A percentile compares a stretch with the other conserved stretches of the same genome.
Evolutionary conservation across 345 rosid species (phyloP).

Genomic region (Populus euphratica): DNA sequence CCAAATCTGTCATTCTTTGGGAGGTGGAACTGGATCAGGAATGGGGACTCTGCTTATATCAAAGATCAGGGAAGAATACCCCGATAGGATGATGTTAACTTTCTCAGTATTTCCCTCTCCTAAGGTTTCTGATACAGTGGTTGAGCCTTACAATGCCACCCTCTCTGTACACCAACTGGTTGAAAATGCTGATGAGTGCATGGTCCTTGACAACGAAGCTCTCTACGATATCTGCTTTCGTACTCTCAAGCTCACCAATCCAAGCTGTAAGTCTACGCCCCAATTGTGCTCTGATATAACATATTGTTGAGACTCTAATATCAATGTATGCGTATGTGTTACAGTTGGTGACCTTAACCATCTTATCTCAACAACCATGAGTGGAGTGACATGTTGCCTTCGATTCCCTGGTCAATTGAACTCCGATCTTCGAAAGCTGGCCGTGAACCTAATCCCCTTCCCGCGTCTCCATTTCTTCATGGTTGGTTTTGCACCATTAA

Average conservation of each 20-base stretch:
- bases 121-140: constrained; percentile 61
- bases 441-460: constrained; percentile 77
- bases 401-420: constrained; percentile 85
- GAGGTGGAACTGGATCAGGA: constrained; percentile 64
- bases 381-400: constrained; percentile 82
- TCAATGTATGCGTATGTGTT: background rate
- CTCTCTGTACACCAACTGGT: constrained; percentile 63
- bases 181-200: constrained; percentile 62
- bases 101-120: constrained; percentile 63
- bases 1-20: constrained; percentile 58
- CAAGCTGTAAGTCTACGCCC: constrained; percentile 42
- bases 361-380: constrained; percentile 76
- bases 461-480: constrained; percentile 82
- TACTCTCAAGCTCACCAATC: constrained; percentile 58
- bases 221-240: constrained; percentile 64
- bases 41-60: constrained; percentile 61
- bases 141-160: constrained; percentile 59
- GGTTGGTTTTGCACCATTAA: constrained; percentile 79
- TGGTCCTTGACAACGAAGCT: constrained; percentile 63
- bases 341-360: constrained; percentile 84
- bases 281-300: background rate
- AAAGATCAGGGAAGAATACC: constrained; percentile 59
- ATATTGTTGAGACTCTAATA: background rate
- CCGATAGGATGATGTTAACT: constrained; percentile 59
- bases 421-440: constrained; percentile 79